Base-by-base conservation (phyloP, 2,329 filamentous ascomycete genomes). In the Aspergillus texensis region DNA sequence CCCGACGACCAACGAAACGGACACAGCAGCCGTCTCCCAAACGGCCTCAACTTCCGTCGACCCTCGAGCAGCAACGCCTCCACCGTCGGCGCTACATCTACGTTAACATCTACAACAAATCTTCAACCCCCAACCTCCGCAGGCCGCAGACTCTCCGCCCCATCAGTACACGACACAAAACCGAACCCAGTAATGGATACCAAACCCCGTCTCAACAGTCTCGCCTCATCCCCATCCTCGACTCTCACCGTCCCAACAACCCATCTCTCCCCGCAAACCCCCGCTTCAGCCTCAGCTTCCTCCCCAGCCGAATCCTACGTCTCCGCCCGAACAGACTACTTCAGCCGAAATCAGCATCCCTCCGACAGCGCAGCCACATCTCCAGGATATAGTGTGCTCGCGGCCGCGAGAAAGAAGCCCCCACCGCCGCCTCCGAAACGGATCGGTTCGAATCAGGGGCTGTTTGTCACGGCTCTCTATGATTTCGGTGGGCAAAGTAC, bases 371-470 rank as follows among this genome's bases (percentile, higher is more conserved):
- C 72, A 76, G 81, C 67, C 14, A 64, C 70, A 1, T 66, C 70
- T 1, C 76, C 72, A 57, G 79, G 72, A 6, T 62, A 74, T 53
- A 72, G 75, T 54, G 72, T 77, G 0, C 73, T 75, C 8, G 80
- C 78, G 1, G 79, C 80, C 6, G 80, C 77, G 5, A 91, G 91
- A 79, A 94, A 94, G 81, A 91, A 91, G 77, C 89, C 88, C 1
- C 90, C 91, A 0, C 91, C 91, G 0, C 91, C 92, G 0, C 90
- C 91, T 0, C 91, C 92, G 0, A 89, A 89, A 0, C 85, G 86
- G 21, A 90, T 81, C 14, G 79, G 84, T 1, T 82, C 81, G 41
- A 79, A 81, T 62, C 81, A 83, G 67, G 78, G 79, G 16, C 64
- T 74, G 30, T 92, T 82, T 67, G 89, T 92, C 26, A 88, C 89